Percentiles rank a stretch among this genome's conserved stretches.
Conservation (phyloP, 257 asterid genomes). For the Orobanche coerulescens region DNA sequence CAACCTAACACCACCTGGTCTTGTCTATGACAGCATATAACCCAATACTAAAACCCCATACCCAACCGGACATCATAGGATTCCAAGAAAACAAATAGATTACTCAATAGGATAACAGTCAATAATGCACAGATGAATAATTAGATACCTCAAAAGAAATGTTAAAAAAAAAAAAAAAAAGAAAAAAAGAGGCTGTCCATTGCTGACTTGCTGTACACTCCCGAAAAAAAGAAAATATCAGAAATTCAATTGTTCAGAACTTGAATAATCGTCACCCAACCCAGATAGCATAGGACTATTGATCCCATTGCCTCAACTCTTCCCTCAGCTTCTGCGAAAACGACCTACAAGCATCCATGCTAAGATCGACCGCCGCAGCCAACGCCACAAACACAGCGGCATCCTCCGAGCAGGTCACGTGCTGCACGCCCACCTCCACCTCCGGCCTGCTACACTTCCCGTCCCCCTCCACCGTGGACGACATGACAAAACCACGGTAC, state of each 20-base stretch:
- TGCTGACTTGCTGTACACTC: conserved; percentile 70
- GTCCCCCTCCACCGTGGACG: conserved; percentile 66
- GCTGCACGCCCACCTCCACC: conserved; percentile 92
- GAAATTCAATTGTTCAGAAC: conserved; percentile 21
- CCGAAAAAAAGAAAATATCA: not conserved
- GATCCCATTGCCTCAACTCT: conserved; percentile 68
- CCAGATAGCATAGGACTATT: conserved; percentile 16
- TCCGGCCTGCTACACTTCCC: conserved; percentile 69
- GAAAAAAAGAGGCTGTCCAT: conserved; percentile 28
- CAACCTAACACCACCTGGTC: conserved; percentile 33
- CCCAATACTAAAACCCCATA: not conserved
- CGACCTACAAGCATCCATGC: conserved; percentile 82
- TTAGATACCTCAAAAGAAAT: conserved; percentile 7
- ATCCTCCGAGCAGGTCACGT: conserved; percentile 90
- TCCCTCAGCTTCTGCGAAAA: conserved; percentile 75
- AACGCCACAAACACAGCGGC: conserved; percentile 95
- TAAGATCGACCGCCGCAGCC: conserved; percentile 91
- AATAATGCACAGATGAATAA: conserved; percentile 29
- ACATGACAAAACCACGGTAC: conserved; percentile 85
- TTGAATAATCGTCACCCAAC: conserved; percentile 20
- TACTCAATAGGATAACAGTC: too few species aligned
- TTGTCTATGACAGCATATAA: conserved; percentile 9
- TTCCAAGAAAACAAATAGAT: conserved; percentile 9
- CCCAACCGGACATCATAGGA: conserved; percentile 22
- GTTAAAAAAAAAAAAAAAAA: not conserved